Conservation (phyloP, 257 asterid genomes). For the Schizonepeta tenuifolia region DNA sequence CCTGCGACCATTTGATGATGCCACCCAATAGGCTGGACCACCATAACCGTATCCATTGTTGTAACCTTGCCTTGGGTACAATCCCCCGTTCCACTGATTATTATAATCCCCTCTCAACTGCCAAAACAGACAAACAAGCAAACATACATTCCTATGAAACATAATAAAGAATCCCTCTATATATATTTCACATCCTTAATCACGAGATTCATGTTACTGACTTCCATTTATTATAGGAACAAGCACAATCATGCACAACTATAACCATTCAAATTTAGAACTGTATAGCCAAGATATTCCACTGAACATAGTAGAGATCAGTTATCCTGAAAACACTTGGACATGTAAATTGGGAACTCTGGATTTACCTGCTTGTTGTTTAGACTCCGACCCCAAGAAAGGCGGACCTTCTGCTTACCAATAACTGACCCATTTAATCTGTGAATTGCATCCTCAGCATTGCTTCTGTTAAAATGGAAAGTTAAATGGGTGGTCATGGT, state of each 20-base stretch:
- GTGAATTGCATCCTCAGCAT: slow-evolving; percentile 62
- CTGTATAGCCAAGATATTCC: background rate
- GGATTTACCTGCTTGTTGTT: slow-evolving; percentile 53
- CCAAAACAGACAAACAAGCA: slow-evolving; percentile 6
- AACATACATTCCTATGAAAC: background rate
- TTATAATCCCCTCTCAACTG: slow-evolving; percentile 56
- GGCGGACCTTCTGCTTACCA: slow-evolving; percentile 71
- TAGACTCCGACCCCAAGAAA: slow-evolving; percentile 67
- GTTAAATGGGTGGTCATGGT: slow-evolving; percentile 2
- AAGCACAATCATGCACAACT: background rate
- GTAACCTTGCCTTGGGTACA: slow-evolving; percentile 60
- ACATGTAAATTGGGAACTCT: background rate
- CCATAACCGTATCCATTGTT: slow-evolving; percentile 63
- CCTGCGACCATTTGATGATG: slow-evolving; percentile 57
- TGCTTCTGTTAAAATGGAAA: slow-evolving; percentile 45
- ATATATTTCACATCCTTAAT: background rate
- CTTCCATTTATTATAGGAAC: background rate
- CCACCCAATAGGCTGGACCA: slow-evolving; percentile 45
- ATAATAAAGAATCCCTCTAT: background rate
- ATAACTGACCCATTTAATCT: slow-evolving; percentile 54
- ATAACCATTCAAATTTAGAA: background rate
- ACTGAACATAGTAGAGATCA: background rate
- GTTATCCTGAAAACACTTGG: background rate
- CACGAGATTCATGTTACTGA: background rate
- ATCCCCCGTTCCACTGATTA: slow-evolving; percentile 52